Percentiles rank a stretch among this genome's conserved stretches.
phyloP scores from a whole-genome alignment of 129 eudicot species.

The Artemisia tridentata region DNA sequence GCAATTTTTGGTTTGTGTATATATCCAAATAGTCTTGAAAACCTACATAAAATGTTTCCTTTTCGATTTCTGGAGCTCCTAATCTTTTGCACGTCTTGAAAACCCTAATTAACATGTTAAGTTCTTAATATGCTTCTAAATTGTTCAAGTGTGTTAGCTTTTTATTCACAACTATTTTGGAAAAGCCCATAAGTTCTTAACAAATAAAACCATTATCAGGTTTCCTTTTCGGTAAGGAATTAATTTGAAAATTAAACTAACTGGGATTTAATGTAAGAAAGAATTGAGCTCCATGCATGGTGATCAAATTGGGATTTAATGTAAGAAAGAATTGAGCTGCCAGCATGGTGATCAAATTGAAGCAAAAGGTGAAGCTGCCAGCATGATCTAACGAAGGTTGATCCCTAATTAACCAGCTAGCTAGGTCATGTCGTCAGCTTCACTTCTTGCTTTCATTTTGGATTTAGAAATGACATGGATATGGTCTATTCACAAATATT shows the following conservation, averaged over 20 bases:
- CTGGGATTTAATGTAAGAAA: neutral
- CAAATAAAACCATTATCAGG: too few species aligned
- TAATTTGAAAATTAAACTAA: neutral
- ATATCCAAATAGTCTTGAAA: too few species aligned
- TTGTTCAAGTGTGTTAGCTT: too few species aligned
- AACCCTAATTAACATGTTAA: constrained; percentile 1
- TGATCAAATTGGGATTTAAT: constrained; percentile 17
- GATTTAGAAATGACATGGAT: neutral
- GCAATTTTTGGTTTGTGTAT: too few species aligned
- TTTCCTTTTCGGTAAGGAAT: too few species aligned
- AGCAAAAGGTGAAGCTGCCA: too few species aligned
- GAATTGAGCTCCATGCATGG: constrained; percentile 20
- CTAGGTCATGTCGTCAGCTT: constrained; percentile 31
- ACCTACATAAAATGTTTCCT: neutral
- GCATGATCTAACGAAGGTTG: constrained; percentile 31
- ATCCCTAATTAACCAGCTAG: neutral
- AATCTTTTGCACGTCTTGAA: constrained; percentile 3
- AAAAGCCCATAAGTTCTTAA: too few species aligned
- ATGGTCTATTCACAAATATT: neutral
- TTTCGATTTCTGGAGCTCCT: neutral
- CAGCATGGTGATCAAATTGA: too few species aligned
- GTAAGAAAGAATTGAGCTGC: constrained; percentile 27
- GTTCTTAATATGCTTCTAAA: too few species aligned
- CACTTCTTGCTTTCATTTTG: constrained; percentile 33
- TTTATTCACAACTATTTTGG: too few species aligned